Evolutionary conservation across 2,329 filamentous ascomycete genomes (phyloP), one percentile per base, ranked within the genome.

Genomic region (Hortaea werneckii): DNA sequence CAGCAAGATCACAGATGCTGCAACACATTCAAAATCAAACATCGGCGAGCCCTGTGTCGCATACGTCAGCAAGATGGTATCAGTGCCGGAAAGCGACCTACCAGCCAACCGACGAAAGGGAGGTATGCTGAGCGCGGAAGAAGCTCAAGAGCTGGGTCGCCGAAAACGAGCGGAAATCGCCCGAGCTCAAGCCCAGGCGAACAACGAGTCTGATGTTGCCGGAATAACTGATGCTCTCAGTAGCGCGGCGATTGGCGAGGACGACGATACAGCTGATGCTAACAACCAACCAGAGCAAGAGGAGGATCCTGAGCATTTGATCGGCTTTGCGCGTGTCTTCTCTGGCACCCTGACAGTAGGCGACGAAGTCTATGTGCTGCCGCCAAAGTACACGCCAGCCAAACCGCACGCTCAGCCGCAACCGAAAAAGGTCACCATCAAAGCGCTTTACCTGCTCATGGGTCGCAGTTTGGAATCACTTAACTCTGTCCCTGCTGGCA

Each of bases 1-100:
- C 44, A 68, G 77, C 1, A 69, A 73, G 5, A 70, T 96, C 44
- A 83, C 80, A 55, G 73, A 84, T n/a, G 87, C 90, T 5, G 90
- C 96, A 82, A 68, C 85, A 1, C 74, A 80, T 0, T 95, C 94
- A 61, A 85, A 85, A 58, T 78, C 78, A 3, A 75, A 74, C 0
- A 73, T 77, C 35, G 74, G 80, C 0, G 83, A 85, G 47, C 89
- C 90, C 0, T 80, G 94, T 0, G 87, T 98, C 1, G 90, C 87
- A 6, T 98, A 95, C 54, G 86, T 98, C 50, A 96, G 90, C 68
- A 98, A 98, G 65, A 95, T 98, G 88, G 86, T 96, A 1, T 92
- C 92, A 0, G 76, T 98, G 9, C 90, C 88, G 0, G 87, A 94
- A 59, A 95, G 87, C 65, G 90, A 98, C 57, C 72, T 98, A 5